These are phyloP conservation scores for Alternaria panax DNA, from an alignment of 2,329 filamentous ascomycete species.

Conservation along the genomic window DNA sequence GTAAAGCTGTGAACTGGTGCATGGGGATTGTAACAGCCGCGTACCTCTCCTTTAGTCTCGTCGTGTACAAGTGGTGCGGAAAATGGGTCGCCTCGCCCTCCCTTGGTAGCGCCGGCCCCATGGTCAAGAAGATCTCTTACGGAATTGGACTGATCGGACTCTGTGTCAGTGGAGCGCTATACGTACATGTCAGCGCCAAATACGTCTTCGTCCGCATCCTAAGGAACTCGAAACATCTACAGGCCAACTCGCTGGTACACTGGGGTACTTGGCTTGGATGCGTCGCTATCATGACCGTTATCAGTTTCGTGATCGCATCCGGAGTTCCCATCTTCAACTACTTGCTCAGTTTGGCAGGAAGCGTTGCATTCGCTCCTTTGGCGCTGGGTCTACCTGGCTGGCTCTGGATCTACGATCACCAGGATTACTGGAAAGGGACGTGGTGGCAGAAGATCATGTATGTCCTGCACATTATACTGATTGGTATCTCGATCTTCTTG, in stretches of 20 bases:
- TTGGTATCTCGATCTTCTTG: constrained; percentile 58
- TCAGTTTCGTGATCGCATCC: constrained; percentile 61
- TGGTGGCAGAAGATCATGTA: constrained; percentile 49
- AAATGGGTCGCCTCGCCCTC: constrained; percentile 69
- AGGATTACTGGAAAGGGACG: constrained; percentile 50
- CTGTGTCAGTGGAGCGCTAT: constrained; percentile 58
- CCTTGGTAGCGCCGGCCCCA: constrained; percentile 66
- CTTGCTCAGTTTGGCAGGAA: constrained; percentile 58
- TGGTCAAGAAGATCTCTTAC: constrained; percentile 68
- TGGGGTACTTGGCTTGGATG: constrained; percentile 64
- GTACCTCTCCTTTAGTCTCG: constrained; percentile 66
- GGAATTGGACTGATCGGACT: constrained; percentile 65
- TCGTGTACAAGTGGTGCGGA: constrained; percentile 69
- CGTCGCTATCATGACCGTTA: constrained; percentile 52
- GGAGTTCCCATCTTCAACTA: constrained; percentile 65
- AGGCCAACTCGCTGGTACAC: constrained; percentile 62
- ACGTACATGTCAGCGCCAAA: constrained; percentile 61
- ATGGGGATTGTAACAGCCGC: constrained; percentile 66
- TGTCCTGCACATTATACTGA: constrained; percentile 52
- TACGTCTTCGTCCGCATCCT: constrained; percentile 65
- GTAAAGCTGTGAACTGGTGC: constrained; percentile 66
- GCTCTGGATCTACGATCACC: constrained; percentile 62
- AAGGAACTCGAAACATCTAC: constrained; percentile 59
- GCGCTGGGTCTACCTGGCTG: constrained; percentile 58
- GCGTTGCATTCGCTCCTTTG: constrained; percentile 61